Conservation (phyloP, 495 filamentous ascomycete genomes). For the Zalerion maritima region DNA sequence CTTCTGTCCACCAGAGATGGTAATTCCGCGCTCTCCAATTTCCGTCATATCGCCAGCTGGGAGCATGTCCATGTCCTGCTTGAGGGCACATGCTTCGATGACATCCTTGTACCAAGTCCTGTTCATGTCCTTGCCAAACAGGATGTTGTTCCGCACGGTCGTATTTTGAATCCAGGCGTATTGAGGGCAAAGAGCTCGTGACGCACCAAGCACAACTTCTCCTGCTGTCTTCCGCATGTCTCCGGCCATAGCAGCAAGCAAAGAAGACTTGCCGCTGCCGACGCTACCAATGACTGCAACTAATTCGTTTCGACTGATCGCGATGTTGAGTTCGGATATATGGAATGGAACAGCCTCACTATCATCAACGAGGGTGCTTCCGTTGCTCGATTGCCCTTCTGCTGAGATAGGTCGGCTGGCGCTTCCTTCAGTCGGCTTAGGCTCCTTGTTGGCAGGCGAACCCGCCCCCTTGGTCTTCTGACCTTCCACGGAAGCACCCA, state of each 20-base stretch:
- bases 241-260: conserved; percentile 79
- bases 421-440: conserved; percentile 30
- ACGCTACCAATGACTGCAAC: conserved; percentile 85
- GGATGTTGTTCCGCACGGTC: conserved; percentile 71
- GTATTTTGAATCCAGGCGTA: conserved; percentile 97
- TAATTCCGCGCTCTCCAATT: conserved; percentile 69
- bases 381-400: conserved; percentile 26
- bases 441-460: conserved; percentile 21
- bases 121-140: conserved; percentile 73
- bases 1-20: conserved; percentile 72
- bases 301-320: conserved; percentile 67
- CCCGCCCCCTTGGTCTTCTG: conserved; percentile 21
- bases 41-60: conserved; percentile 58
- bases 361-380: conserved; percentile 40
- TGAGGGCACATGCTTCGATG: conserved; percentile 47
- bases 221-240: conserved; percentile 83
- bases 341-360: conserved; percentile 69
- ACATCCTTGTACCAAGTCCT: conserved; percentile 48
- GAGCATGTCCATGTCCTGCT: conserved; percentile 61
- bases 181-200: conserved; percentile 81
- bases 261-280: conserved; percentile 81
- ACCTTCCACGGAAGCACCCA: conserved; percentile 14
- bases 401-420: conserved; percentile 13
- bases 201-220: conserved; percentile 56
- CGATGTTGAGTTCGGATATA: conserved; percentile 56